phyloP scores from a whole-genome alignment of 2,329 filamentous ascomycete genomes.

The Chalaropsis thielavioides region DNA sequence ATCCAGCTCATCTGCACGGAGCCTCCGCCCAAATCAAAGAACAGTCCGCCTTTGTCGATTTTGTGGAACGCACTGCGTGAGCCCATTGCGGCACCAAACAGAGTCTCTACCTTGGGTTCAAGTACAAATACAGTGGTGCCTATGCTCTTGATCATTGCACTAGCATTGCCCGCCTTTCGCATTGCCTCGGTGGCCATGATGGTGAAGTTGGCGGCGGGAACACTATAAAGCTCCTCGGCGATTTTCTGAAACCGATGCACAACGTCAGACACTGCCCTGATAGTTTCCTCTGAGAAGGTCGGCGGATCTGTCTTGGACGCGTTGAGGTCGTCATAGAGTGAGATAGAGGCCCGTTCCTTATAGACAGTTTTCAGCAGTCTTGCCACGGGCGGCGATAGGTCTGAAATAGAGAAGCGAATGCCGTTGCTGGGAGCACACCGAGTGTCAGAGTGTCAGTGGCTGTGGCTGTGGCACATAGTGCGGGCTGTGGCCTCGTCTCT shows the following conservation, averaged over 20 bases:
- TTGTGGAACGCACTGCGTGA: conserved; percentile 58
- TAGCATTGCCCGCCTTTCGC: conserved; percentile 61
- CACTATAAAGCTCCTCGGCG: conserved; percentile 49
- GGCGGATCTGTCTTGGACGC: conserved; percentile 27
- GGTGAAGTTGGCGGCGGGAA: conserved; percentile 49
- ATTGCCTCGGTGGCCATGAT: conserved; percentile 85
- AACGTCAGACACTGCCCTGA: conserved; percentile 49
- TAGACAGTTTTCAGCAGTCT: conserved; percentile 66
- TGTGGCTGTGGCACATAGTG: neutral
- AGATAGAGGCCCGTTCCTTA: conserved; percentile 64
- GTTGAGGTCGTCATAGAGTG: conserved; percentile 70
- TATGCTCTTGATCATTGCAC: conserved; percentile 52
- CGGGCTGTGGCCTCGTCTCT: neutral
- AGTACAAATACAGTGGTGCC: conserved; percentile 59
- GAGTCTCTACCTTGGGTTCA: conserved; percentile 65
- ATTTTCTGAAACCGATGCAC: conserved; percentile 57
- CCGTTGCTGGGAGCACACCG: conserved; percentile 50
- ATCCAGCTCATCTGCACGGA: conserved; percentile 53
- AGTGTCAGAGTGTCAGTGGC: neutral
- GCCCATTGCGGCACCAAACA: conserved; percentile 64
- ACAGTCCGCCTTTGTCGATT: conserved; percentile 44
- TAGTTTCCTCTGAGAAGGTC: conserved; percentile 40
- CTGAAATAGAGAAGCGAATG: conserved; percentile 81
- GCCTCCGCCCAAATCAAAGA: conserved; percentile 74
- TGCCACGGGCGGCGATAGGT: conserved; percentile 54